Conservation (phyloP, 305 asterid species). For the Fraxinus latifolia region DNA sequence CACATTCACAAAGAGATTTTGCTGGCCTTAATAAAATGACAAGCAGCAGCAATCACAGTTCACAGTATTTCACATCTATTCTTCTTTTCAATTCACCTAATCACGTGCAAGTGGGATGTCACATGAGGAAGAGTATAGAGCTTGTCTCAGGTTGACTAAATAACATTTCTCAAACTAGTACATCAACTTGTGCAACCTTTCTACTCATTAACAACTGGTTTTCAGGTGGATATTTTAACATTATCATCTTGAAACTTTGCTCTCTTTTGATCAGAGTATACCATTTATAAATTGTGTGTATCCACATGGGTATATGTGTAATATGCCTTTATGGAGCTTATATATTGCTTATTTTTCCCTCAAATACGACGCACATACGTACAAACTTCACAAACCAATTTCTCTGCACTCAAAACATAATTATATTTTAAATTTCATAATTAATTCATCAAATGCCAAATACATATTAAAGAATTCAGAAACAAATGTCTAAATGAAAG, state of each 20-base stretch:
- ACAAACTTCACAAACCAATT: not conserved
- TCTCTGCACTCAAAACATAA: not conserved
- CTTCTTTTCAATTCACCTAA: not conserved
- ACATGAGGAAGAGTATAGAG: not conserved
- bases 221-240: not conserved
- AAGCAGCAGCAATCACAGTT: not conserved
- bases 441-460: not conserved
- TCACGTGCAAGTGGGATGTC: not conserved
- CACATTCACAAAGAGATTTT: not conserved
- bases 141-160: not conserved
- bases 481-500: not conserved
- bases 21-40: not conserved
- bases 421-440: not conserved
- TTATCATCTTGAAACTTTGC: not conserved
- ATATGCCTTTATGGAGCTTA: slow-evolving; percentile 1
- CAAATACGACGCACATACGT: not conserved
- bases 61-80: not conserved
- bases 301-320: not conserved
- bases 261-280: slow-evolving; percentile 5
- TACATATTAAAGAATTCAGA: not conserved
- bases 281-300: not conserved
- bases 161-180: not conserved
- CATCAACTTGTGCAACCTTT: not conserved
- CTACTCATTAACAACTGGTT: not conserved
- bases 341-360: not conserved